These are phyloP conservation scores for Fusarium sp. DNA, from an alignment of 2,329 filamentous ascomycete genomes.

Conservation along the genomic window DNA sequence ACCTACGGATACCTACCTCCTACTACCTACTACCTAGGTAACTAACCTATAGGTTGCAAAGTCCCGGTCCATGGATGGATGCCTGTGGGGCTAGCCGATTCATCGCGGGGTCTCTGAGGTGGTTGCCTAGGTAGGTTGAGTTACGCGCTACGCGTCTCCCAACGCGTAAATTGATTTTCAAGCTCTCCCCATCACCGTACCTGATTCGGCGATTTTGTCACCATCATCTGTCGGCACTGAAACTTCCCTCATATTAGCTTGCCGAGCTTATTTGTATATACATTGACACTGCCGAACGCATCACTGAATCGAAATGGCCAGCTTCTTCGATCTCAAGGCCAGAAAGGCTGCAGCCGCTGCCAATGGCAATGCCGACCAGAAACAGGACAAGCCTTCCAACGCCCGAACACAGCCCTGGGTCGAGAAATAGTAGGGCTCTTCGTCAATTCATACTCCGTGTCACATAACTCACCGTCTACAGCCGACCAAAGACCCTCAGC, in stretches of 20 bases:
- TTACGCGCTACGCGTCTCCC: constrained; percentile 36
- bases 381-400: constrained; percentile 70
- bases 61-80: too few species aligned
- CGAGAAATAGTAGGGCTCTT: constrained; percentile 86
- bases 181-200: constrained; percentile 22
- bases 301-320: constrained; percentile 69
- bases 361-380: constrained; percentile 71
- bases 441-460: neutral
- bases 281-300: neutral
- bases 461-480: constrained; percentile 52
- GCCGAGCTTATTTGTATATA: neutral
- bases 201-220: constrained; percentile 7
- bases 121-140: constrained; percentile 9
- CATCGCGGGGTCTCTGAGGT: neutral
- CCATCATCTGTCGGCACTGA: constrained; percentile 1
- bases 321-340: constrained; percentile 96
- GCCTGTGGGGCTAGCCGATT: neutral
- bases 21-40: neutral
- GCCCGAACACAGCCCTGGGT: constrained; percentile 88
- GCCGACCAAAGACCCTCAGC: constrained; percentile 90
- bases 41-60: too few species aligned
- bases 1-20: neutral
- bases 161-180: constrained; percentile 49
- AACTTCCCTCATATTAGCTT: neutral
- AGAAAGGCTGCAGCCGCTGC: constrained; percentile 81